These are phyloP conservation scores for Sordariomycetes sp. DNA, from an alignment of 2,329 filamentous ascomycete species.

Conservation along the genomic window DNA sequence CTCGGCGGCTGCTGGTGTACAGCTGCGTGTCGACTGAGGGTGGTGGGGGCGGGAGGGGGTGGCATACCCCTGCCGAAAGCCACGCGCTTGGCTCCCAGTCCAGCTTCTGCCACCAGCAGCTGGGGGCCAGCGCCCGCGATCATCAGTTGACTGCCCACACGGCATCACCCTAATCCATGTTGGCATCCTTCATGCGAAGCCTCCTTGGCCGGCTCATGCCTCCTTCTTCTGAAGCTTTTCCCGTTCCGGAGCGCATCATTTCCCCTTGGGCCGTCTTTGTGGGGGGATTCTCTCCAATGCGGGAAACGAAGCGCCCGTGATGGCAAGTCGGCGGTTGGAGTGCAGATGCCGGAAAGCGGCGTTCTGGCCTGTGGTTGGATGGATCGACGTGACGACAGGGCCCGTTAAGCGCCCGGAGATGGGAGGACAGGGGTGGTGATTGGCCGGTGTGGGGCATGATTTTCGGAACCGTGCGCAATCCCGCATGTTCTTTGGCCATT, in stretches of 20 bases:
- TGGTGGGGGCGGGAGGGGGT: conserved; percentile 1
- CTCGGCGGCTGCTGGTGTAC: conserved; percentile 5
- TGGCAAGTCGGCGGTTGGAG: conserved; percentile 2
- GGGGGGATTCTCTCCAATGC: neutral
- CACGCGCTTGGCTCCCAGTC: neutral
- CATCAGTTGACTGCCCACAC: neutral
- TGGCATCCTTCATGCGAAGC: neutral
- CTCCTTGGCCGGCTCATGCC: neutral
- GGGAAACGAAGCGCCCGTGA: neutral
- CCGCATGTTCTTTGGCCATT: too few relatives aligned
- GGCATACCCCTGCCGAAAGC: neutral
- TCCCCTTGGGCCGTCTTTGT: neutral
- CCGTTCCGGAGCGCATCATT: neutral
- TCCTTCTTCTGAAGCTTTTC: neutral
- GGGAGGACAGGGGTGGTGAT: conserved; percentile 1
- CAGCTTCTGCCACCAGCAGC: neutral
- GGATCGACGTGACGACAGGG: conserved; percentile 5
- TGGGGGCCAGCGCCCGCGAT: too few relatives aligned
- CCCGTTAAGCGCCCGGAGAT: conserved; percentile 4
- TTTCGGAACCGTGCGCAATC: neutral
- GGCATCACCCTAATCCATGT: neutral
- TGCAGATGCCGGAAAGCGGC: neutral
- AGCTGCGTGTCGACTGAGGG: neutral
- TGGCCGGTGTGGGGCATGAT: conserved; percentile 1
- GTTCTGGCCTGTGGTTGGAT: conserved; percentile 2